phyloP scores from a whole-genome alignment of 805 yeast genomes.

The Candida coleopterorum region DNA sequence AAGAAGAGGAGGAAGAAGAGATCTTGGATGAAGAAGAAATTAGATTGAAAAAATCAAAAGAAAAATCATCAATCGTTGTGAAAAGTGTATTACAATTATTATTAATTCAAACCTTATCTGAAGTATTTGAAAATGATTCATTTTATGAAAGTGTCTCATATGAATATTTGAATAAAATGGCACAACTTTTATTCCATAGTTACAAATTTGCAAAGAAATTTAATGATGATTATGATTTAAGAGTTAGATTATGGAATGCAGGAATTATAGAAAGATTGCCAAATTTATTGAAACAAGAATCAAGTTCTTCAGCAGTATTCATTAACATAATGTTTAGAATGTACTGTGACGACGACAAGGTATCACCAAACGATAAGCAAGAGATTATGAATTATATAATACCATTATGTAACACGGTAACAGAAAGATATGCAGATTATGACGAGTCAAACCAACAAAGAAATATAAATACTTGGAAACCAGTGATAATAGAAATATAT shows the following conservation, averaged over 20 bases:
- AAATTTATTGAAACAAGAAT: slow-evolving; percentile 85
- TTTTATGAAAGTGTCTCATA: slow-evolving; percentile 72
- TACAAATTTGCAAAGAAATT: slow-evolving; percentile 82
- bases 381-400: slow-evolving; percentile 48
- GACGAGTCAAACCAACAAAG: slow-evolving; percentile 77
- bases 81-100: slow-evolving; percentile 88
- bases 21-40: slow-evolving; percentile 25
- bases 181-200: slow-evolving; percentile 58
- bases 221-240: slow-evolving; percentile 81
- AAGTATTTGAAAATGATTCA: slow-evolving; percentile 63
- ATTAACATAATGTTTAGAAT: slow-evolving; percentile 75
- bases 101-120: slow-evolving; percentile 82
- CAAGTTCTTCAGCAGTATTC: slow-evolving; percentile 82
- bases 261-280: slow-evolving; percentile 92
- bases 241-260: slow-evolving; percentile 86
- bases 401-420: slow-evolving; percentile 67
- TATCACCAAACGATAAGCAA: slow-evolving; percentile 41
- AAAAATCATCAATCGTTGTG: slow-evolving; percentile 75
- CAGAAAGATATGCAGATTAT: slow-evolving; percentile 63
- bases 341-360: slow-evolving; percentile 61
- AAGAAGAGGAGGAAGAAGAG: slow-evolving; percentile 8
- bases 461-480: slow-evolving; percentile 81
- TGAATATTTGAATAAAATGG: slow-evolving; percentile 52
- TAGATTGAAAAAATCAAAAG: slow-evolving; percentile 42
- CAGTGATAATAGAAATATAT: slow-evolving; percentile 83